Percentiles rank a stretch among this genome's conserved stretches.
These are phyloP conservation scores for Pseudocercospora vitis DNA, from an alignment of 2,329 filamentous ascomycete genomes.

Conservation along the genomic window DNA sequence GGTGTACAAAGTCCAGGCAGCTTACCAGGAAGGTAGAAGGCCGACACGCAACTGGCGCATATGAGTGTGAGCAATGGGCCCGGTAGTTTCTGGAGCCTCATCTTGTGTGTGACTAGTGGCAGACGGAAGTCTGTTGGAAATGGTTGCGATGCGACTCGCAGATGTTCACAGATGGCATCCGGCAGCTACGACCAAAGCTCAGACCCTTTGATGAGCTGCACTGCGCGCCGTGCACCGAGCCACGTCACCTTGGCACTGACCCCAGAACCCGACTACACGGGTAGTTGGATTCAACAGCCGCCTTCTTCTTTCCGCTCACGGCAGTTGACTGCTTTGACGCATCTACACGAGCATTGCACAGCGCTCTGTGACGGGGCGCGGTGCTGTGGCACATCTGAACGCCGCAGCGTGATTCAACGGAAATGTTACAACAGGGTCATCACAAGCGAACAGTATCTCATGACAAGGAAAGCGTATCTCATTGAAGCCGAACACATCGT, in stretches of 20 bases:
- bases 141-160: conserved; percentile 9
- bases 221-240: too few relatives aligned
- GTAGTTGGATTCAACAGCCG: too few relatives aligned
- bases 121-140: neutral
- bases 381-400: too few relatives aligned
- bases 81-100: conserved; percentile 28
- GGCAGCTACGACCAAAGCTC: neutral
- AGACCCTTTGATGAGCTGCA: neutral
- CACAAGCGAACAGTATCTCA: neutral
- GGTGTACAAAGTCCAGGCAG: too few relatives aligned
- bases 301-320: too few relatives aligned
- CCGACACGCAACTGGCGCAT: conserved; percentile 31
- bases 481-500: conserved; percentile 13
- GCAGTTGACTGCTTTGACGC: too few relatives aligned
- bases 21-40: conserved; percentile 84
- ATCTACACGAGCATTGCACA: too few relatives aligned
- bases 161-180: neutral
- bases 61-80: conserved; percentile 27
- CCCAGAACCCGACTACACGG: too few relatives aligned
- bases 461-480: conserved; percentile 10
- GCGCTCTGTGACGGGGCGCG: too few relatives aligned
- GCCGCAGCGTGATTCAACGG: too few relatives aligned
- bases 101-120: too few relatives aligned
- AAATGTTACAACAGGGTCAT: neutral
- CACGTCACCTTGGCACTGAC: neutral